Conservation (phyloP, 257 asterid genomes). For the Nicotiana paniculata region DNA sequence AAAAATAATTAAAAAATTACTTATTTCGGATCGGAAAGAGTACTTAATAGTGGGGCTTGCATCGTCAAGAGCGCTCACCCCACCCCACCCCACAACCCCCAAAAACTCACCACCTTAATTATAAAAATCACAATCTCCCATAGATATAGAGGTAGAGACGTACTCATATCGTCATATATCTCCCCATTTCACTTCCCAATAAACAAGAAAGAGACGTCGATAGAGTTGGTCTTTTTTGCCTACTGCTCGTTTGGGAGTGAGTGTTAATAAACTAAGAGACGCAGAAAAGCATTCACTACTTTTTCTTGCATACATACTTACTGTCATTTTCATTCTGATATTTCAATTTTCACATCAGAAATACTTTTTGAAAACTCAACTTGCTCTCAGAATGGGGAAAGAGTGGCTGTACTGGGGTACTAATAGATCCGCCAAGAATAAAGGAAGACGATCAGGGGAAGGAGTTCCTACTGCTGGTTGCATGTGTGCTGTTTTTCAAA, state of each 20-base stretch:
- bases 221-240: conserved; percentile 10
- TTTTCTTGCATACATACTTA: background rate
- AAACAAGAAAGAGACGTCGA: background rate
- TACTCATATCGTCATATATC: conserved; percentile 34
- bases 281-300: background rate
- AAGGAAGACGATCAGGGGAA: conserved; percentile 16
- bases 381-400: conserved; percentile 45
- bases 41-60: conserved; percentile 1
- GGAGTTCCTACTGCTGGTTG: conserved; percentile 43
- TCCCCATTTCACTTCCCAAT: conserved; percentile 31
- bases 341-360: no score
- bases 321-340: no score
- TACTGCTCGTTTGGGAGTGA: conserved; percentile 55
- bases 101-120: no score
- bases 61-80: background rate
- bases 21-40: no score
- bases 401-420: conserved; percentile 69
- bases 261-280: conserved; percentile 20
- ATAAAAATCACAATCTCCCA: background rate
- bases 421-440: conserved; percentile 22
- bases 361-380: background rate
- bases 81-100: no score
- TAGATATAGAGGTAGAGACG: conserved; percentile 20
- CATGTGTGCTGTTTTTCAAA: conserved; percentile 55
- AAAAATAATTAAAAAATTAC: no score